Percentiles rank a stretch among this genome's conserved stretches.
phyloP scores from a whole-genome alignment of 306 rosid species.

The Castanea crenata region DNA sequence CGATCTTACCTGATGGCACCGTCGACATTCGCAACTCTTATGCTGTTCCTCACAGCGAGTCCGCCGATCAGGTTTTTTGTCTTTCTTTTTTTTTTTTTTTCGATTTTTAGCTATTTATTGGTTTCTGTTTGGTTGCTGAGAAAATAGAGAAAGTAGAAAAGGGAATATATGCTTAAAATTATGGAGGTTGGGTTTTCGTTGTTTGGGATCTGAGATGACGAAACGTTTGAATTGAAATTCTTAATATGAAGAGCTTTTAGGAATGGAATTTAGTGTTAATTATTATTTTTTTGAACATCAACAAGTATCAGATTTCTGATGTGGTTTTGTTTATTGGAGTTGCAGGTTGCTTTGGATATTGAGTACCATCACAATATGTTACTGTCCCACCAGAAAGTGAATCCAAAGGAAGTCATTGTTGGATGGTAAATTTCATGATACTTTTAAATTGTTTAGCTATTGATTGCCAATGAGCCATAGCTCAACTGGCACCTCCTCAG shows the following conservation, averaged over 20 bases:
- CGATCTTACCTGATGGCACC: conserved; percentile 71
- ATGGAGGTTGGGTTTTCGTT: not conserved
- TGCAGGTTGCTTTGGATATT: conserved; percentile 91
- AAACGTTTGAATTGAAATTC: not conserved
- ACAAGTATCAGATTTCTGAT: not conserved
- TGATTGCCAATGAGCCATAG: too few species aligned
- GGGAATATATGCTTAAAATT: not conserved
- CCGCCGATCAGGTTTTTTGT: conserved; percentile 62
- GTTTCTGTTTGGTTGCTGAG: not conserved
- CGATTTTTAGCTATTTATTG: not conserved
- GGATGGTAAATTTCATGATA: conserved; percentile 63
- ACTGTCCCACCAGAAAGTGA: conserved; percentile 82
- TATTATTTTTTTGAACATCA: not conserved
- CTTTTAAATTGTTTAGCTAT: not conserved
- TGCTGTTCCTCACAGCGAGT: conserved; percentile 94
- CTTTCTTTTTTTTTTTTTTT: not conserved
- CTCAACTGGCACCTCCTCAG: too few species aligned
- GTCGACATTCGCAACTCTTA: conserved; percentile 85
- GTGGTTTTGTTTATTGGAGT: not conserved
- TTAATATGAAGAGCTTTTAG: not conserved
- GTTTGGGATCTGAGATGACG: not conserved
- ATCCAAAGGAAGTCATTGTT: conserved; percentile 90
- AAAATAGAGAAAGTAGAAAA: not conserved
- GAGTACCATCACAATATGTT: conserved; percentile 96
- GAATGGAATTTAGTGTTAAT: not conserved